Evolutionary conservation across 768 basidiomycete species (phyloP), one percentile per base, ranked within the genome.

Genomic region (Boletus pseudo-olivaceus): DNA sequence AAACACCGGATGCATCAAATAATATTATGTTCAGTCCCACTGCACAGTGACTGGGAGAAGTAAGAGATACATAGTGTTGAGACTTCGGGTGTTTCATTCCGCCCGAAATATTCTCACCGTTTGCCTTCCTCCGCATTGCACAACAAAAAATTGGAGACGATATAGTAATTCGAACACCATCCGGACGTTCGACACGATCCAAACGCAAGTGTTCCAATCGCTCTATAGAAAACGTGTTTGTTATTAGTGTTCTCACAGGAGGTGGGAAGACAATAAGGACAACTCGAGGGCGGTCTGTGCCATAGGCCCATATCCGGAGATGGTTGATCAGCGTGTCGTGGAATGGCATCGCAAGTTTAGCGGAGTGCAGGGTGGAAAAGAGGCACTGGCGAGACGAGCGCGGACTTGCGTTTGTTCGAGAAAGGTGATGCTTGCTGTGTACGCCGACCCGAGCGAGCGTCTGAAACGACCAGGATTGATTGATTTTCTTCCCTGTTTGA

Each of bases 171-270:
- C 84, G 1, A 82, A 80, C 17, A 83, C 83, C 0, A 85, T 98
- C 59, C 79, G 84, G 56, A 85, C 83, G 1, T 98, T 98, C 79
- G 98, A 98, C 82, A 99, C 98, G 73, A 98, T 98, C 56, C 97
- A 98, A 68, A 98, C 93, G 0, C 97, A 98, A 72, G 95, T 97
- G 43, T 98, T 99, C 87, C 94, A 98, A 63, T 95, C 96, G 0
- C 78, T 99, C 0, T 99, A 98, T 69, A 93, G 97, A 98, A 65
- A 98, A 96, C 62, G 88, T 96, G 39, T 95, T 98, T 66, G 85
- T n/a, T n/a, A n/a, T 99, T 53, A 95, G 94, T 19, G 97, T 96
- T 0, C 96, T 96, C 0, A 94, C 97, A 0, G 96, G 97, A 23
- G 93, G 90, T 48, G 96, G 97, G 11, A 98, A 99, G 79, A 98